Percentiles rank a stretch among this genome's conserved stretches.
phyloP scores from a whole-genome alignment of 257 asterid species.

The Salvia rosmarinus region DNA sequence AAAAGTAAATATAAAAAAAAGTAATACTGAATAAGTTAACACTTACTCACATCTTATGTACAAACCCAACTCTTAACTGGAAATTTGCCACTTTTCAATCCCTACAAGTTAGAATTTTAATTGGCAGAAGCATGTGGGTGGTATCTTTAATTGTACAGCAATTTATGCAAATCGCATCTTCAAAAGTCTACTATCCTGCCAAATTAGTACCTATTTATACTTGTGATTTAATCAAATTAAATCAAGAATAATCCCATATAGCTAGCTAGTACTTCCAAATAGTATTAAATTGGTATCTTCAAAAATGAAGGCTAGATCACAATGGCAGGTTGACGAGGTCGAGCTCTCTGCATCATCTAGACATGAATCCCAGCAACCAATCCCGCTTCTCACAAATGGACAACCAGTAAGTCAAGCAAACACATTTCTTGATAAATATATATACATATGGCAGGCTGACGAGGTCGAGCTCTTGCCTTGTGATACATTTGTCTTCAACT shows the following conservation, averaged over 20 bases:
- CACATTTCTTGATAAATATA: conserved; percentile 3
- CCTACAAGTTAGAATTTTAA: conserved; percentile 16
- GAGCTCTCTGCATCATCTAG: conserved; percentile 87
- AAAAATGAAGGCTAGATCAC: conserved; percentile 65
- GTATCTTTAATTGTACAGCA: neutral
- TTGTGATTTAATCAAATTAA: conserved; percentile 11
- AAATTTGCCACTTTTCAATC: neutral
- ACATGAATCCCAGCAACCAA: conserved; percentile 79
- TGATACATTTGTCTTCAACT: neutral
- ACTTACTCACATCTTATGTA: neutral
- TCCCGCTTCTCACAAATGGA: conserved; percentile 89
- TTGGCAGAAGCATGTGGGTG: conserved; percentile 22
- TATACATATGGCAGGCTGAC: too few species aligned
- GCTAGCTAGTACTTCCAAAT: neutral
- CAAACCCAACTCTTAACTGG: conserved; percentile 7
- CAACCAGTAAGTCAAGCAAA: conserved; percentile 57
- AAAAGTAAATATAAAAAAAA: too few species aligned
- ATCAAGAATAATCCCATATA: conserved; percentile 26
- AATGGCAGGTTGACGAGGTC: conserved; percentile 82
- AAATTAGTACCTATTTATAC: conserved; percentile 2
- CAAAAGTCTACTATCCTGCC: conserved; percentile 33
- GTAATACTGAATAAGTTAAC: neutral
- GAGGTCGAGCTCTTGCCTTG: conserved; percentile 9
- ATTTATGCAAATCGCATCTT: conserved; percentile 13
- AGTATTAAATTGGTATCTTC: neutral